Evolutionary conservation across 768 basidiomycete genomes (phyloP).

Genomic region (Leccinum rimulosum): DNA sequence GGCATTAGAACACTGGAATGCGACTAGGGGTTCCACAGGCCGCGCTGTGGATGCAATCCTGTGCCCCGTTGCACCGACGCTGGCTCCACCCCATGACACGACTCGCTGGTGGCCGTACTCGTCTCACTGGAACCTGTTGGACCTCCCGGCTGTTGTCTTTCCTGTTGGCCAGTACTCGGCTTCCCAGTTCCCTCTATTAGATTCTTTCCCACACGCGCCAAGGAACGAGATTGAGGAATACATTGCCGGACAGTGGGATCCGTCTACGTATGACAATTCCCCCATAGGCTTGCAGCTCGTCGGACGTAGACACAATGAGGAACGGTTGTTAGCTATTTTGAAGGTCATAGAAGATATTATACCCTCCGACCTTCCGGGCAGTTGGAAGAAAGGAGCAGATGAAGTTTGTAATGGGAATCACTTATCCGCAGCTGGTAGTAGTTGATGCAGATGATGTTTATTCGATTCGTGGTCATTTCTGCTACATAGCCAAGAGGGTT

Average conservation of each 20-base stretch:
- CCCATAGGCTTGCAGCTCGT: slow-evolving; percentile 49
- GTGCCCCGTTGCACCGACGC: slow-evolving; percentile 44
- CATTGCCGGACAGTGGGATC: slow-evolving; percentile 40
- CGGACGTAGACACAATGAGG: slow-evolving; percentile 50
- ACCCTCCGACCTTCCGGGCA: slow-evolving; percentile 15
- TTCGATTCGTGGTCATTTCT: slow-evolving; percentile 14
- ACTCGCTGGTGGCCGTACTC: slow-evolving; percentile 51
- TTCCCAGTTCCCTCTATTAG: slow-evolving; percentile 12
- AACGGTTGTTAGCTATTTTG: slow-evolving; percentile 45
- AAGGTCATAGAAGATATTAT: slow-evolving; percentile 36
- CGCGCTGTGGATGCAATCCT: slow-evolving; percentile 48
- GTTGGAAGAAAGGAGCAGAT: slow-evolving; percentile 5
- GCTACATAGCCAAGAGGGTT: slow-evolving; percentile 2
- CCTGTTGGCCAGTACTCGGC: slow-evolving; percentile 40
- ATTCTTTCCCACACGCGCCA: slow-evolving; percentile 18
- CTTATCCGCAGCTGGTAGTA: neutral
- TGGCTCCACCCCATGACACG: slow-evolving; percentile 48
- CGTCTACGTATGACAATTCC: slow-evolving; percentile 41
- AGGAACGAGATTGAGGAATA: slow-evolving; percentile 38
- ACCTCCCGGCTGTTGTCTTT: slow-evolving; percentile 47
- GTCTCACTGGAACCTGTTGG: slow-evolving; percentile 52
- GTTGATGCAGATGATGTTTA: neutral
- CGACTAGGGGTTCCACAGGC: slow-evolving; percentile 34
- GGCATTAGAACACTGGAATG: slow-evolving; percentile 46
- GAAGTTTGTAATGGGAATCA: slow-evolving; percentile 11